Evolutionary conservation across 768 basidiomycete species (phyloP), one percentile per base, ranked within the genome.

Genomic region (Pulveroboletus sp.): DNA sequence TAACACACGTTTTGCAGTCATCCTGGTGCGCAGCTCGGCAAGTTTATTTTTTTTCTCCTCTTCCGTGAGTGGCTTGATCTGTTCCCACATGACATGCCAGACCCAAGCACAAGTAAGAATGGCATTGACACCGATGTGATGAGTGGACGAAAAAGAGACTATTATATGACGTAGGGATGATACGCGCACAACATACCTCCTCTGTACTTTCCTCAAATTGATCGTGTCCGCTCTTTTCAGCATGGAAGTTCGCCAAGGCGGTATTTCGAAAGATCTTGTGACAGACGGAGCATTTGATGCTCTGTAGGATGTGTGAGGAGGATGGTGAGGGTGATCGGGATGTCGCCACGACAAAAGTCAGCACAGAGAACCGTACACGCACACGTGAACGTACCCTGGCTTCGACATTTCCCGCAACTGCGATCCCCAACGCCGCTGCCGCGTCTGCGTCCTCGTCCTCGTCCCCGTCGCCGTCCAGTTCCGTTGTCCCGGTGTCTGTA

Each of bases 181-280:
- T 30, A 31, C 33, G 3, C 9, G 17, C 43, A 12, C 11, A 30
- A 42, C 45, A 43, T 41, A 90, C 93, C 78, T 97, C 95, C 61
- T 98, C 93, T 0, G 83, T 89, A 2, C 89, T 93, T 63, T 97
- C 95, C 65, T 96, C 94, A 55, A 97, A 98, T 57, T 93, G 85
- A 67, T 92, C 85, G 64, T 99, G 95, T 0, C 95, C 95, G 57
- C 84, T 89, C 74, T 93, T 93, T 69, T 94, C 92, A 0, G 93
- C 94, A 60, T 96, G 94, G 68, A 82, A 95, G 57, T 90, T 89
- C 12, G 91, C 94, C 14, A 95, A 73, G 3, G 89, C 89, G 0
- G 89, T 86, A 58, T 90, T 93, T 61, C 74, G 73, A 76, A 96
- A 96, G 21, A 82, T 75, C 72, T 96, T 96, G 52, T 85, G 81